Evolutionary conservation across 2,329 filamentous ascomycete genomes (phyloP).

Genomic region (Fusarium pseudocircinatum): DNA sequence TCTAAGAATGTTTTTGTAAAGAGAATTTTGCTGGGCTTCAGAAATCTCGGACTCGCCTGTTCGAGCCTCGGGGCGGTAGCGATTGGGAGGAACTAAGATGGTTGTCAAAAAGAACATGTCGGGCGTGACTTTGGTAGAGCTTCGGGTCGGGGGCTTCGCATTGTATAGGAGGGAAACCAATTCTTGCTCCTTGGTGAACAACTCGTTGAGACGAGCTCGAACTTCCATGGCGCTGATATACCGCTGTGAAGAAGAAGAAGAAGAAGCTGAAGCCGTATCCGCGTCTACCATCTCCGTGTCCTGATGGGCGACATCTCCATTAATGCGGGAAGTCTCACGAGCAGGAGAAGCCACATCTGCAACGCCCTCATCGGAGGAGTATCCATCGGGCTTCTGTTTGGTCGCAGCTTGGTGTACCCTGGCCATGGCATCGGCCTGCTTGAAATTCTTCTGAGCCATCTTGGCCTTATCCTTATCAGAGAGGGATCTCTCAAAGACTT

Average conservation of each 20-base stretch:
- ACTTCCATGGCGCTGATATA: conserved; percentile 89
- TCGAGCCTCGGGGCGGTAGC: conserved; percentile 85
- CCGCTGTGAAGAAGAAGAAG: conserved; percentile 60
- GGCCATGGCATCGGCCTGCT: conserved; percentile 75
- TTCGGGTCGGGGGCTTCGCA: conserved; percentile 71
- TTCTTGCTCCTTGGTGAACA: conserved; percentile 90
- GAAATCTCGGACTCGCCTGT: conserved; percentile 84
- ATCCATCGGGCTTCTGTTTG: conserved; percentile 54
- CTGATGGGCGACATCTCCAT: conserved; percentile 61
- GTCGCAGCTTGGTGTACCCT: conserved; percentile 45
- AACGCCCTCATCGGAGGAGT: conserved; percentile 73
- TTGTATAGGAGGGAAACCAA: conserved; percentile 87
- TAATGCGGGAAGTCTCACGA: conserved; percentile 47
- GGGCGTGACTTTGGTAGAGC: conserved; percentile 67
- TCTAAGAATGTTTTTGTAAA: conserved; percentile 86
- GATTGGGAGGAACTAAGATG: conserved; percentile 90
- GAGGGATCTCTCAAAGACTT: conserved; percentile 89
- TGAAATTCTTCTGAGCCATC: conserved; percentile 77
- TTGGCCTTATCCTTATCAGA: conserved; percentile 77
- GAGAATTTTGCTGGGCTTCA: conserved; percentile 86
- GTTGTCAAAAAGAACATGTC: conserved; percentile 96
- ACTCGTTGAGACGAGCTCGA: conserved; percentile 75
- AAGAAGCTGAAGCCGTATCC: conserved; percentile 23
- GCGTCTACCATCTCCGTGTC: conserved; percentile 48
- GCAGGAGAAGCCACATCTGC: conserved; percentile 69